Evolutionary conservation across 2,329 filamentous ascomycete genomes (phyloP).

Genomic region (Curvularia lunata): DNA sequence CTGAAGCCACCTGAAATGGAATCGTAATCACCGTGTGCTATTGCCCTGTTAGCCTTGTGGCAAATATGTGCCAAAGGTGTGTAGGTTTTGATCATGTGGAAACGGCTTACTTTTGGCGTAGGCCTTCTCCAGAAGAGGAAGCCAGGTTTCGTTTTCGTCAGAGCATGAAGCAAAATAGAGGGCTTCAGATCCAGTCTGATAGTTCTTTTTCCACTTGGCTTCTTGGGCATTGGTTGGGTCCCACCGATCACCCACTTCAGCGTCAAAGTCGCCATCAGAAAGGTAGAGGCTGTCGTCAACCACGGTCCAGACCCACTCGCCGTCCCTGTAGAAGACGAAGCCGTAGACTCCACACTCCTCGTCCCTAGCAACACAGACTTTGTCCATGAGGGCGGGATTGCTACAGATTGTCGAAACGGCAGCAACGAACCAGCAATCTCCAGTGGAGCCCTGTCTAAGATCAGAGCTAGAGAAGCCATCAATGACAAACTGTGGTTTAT

Average conservation of each 20-base stretch:
- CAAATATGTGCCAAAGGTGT: not conserved
- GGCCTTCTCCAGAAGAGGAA: slow-evolving; percentile 80
- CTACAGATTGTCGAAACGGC: slow-evolving; percentile 78
- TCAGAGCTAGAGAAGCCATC: slow-evolving; percentile 78
- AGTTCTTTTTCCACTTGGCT: slow-evolving; percentile 67
- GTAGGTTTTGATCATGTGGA: too few species aligned
- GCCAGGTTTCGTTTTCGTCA: slow-evolving; percentile 80
- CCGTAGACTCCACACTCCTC: slow-evolving; percentile 80
- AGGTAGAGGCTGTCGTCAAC: slow-evolving; percentile 90
- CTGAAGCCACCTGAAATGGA: slow-evolving; percentile 72
- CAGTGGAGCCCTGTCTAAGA: slow-evolving; percentile 76
- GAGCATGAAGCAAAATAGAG: slow-evolving; percentile 78
- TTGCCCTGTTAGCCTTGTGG: not conserved
- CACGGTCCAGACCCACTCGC: slow-evolving; percentile 81
- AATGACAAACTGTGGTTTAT: slow-evolving; percentile 75
- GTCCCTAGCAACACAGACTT: slow-evolving; percentile 74
- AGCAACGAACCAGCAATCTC: slow-evolving; percentile 87
- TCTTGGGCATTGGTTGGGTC: slow-evolving; percentile 64
- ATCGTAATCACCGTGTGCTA: slow-evolving; percentile 76
- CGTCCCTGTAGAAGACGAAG: slow-evolving; percentile 76
- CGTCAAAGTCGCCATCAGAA: slow-evolving; percentile 77
- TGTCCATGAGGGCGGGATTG: slow-evolving; percentile 72
- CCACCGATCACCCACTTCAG: slow-evolving; percentile 69
- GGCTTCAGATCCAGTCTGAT: slow-evolving; percentile 76
- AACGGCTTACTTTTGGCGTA: slow-evolving; percentile 67